Percentiles rank a stretch among this genome's conserved stretches.
phyloP scores from a whole-genome alignment of 352 stramenopile species.

The Phytophthora pinifolia region DNA sequence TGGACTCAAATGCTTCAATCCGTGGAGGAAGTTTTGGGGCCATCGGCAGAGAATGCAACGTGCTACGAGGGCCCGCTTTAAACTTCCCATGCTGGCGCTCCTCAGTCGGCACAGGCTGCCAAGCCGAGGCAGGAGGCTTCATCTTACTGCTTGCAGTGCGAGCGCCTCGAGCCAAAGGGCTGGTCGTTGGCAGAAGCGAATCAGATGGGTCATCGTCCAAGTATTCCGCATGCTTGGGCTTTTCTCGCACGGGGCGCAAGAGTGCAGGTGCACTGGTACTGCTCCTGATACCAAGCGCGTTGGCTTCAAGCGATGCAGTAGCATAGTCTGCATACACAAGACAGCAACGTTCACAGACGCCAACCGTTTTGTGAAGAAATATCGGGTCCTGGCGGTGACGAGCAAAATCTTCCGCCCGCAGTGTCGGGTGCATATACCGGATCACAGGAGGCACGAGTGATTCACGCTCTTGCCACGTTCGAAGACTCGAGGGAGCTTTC shows the following conservation, averaged over 20 bases:
- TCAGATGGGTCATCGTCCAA: constrained; percentile 42
- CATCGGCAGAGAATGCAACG: constrained; percentile 36
- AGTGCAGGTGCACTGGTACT: constrained; percentile 59
- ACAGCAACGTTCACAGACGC: constrained; percentile 93
- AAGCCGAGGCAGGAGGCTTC: constrained; percentile 56
- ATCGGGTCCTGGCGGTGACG: constrained; percentile 91
- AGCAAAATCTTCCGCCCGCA: constrained; percentile 83
- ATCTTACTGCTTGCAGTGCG: constrained; percentile 6
- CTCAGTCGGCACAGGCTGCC: constrained; percentile 52
- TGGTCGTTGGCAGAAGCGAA: constrained; percentile 22
- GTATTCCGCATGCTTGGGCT: constrained; percentile 42
- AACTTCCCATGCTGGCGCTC: constrained; percentile 17
- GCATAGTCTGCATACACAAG: constrained; percentile 92
- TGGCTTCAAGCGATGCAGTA: constrained; percentile 70
- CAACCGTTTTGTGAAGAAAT: constrained; percentile 93
- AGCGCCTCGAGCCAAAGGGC: constrained; percentile 8
- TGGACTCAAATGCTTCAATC: constrained; percentile 55
- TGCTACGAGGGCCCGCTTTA: constrained; percentile 26
- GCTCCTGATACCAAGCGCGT: constrained; percentile 45
- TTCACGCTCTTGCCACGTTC: constrained; percentile 38
- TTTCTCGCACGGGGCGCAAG: constrained; percentile 58
- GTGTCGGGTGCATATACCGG: constrained; percentile 86
- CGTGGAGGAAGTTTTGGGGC: constrained; percentile 58
- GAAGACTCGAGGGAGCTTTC: constrained; percentile 11
- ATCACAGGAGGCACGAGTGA: constrained; percentile 92